A percentile compares a stretch with the other conserved stretches of the same genome.
phyloP scores from a whole-genome alignment of 345 rosid species.

The Populus simonii region DNA sequence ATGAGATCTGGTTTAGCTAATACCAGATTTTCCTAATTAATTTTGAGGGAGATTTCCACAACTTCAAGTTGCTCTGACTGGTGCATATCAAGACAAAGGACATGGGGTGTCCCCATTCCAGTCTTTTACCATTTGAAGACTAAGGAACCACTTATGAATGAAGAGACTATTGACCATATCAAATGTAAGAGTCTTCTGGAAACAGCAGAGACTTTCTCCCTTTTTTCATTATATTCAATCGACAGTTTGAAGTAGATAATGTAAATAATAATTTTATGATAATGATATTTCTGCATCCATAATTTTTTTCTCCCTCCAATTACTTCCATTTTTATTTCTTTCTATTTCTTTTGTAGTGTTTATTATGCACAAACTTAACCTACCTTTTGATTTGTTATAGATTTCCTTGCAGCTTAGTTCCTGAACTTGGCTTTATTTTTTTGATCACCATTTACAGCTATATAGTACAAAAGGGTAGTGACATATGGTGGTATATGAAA shows the following conservation, averaged over 20 bases:
- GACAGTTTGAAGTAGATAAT: not conserved
- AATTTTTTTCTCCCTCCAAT: not conserved
- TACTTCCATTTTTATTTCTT: not conserved
- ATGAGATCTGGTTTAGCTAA: no score
- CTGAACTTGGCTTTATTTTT: conserved; percentile 1
- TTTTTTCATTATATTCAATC: not conserved
- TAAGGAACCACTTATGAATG: conserved; percentile 86
- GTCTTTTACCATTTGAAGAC: conserved; percentile 76
- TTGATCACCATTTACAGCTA: conserved; percentile 44
- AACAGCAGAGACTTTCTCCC: conserved; percentile 5
- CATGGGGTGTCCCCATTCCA: conserved; percentile 97
- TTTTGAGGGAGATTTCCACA: no score
- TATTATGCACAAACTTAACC: not conserved
- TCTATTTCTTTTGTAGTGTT: not conserved
- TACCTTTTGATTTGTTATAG: not conserved
- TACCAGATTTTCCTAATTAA: no score
- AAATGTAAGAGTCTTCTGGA: conserved; percentile 50
- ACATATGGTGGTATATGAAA: conserved; percentile 97
- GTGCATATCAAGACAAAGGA: conserved; percentile 97
- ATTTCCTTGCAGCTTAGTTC: not conserved
- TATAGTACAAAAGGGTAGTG: conserved; percentile 81
- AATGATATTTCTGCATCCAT: not conserved
- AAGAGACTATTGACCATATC: conserved; percentile 76
- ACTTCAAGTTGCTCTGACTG: conserved; percentile 87
- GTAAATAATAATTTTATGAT: not conserved